phyloP scores from a whole-genome alignment of 371 early-diverging fungal genomes.

The Dinochytrium kinnereticum region DNA sequence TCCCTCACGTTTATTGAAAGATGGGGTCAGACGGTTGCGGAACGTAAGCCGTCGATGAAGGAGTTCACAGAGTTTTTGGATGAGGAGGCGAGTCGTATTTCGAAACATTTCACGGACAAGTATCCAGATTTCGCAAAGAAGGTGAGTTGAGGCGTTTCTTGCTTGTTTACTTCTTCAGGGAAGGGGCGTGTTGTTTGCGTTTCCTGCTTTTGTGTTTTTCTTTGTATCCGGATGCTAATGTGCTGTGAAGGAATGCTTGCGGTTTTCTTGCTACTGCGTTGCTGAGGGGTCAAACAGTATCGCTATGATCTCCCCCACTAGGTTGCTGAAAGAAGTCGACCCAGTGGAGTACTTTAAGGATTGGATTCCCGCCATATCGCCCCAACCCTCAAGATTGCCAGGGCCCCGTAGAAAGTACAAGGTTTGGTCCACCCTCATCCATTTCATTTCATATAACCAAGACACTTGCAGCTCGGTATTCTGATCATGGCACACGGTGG shows the following conservation, averaged over 20 bases:
- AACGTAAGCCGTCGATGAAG: background rate
- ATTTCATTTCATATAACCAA: background rate
- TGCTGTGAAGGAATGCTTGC: conserved; percentile 3
- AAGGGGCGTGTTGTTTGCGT: no score
- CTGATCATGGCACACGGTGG: conserved; percentile 50
- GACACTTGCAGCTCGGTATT: conserved; percentile 38
- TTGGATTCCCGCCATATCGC: conserved; percentile 1
- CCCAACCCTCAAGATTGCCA: background rate
- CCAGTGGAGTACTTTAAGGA: conserved; percentile 32
- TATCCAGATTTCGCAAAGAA: background rate
- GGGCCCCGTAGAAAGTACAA: conserved; percentile 35
- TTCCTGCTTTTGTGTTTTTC: background rate
- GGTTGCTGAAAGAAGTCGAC: conserved; percentile 37
- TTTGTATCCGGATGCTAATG: background rate
- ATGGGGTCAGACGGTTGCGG: conserved; percentile 3
- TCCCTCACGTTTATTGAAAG: conserved; percentile 24
- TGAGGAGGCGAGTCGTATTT: conserved; percentile 7
- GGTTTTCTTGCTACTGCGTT: conserved; percentile 47
- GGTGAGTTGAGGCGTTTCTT: background rate
- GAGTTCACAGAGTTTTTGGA: conserved; percentile 1
- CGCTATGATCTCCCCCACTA: conserved; percentile 33
- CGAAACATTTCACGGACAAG: background rate
- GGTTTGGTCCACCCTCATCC: background rate
- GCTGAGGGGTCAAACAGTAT: conserved; percentile 41
- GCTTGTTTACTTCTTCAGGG: background rate